These are phyloP conservation scores for Ampelocalamus luodianensis DNA, from an alignment of 176 grass and related monocot genomes.

Conservation along the genomic window DNA sequence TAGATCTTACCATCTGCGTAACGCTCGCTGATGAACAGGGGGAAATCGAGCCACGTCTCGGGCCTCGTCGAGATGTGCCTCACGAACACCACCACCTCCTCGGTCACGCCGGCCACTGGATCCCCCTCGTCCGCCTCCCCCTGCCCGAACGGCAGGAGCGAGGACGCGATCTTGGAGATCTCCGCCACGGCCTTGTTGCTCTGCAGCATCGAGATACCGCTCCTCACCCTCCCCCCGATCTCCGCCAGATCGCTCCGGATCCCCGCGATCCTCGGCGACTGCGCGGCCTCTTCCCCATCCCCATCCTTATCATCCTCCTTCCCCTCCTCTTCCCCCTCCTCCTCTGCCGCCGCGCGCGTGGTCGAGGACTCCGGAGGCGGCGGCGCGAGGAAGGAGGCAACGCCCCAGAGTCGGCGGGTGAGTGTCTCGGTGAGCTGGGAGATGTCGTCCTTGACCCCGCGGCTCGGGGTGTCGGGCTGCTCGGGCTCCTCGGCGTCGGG, in stretches of 20 bases:
- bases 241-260: slow-evolving; percentile 78
- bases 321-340: slow-evolving; percentile 12
- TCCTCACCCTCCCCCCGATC: slow-evolving; percentile 72
- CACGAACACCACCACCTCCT: slow-evolving; percentile 73
- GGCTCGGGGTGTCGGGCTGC: slow-evolving; percentile 52
- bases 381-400: slow-evolving; percentile 73
- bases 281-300: slow-evolving; percentile 13
- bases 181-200: slow-evolving; percentile 55
- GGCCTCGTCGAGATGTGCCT: slow-evolving; percentile 62
- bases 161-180: slow-evolving; percentile 87
- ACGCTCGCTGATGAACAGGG: slow-evolving; percentile 55
- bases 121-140: slow-evolving; percentile 53
- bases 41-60: slow-evolving; percentile 80
- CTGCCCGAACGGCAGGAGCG: slow-evolving; percentile 72
- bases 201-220: slow-evolving; percentile 71
- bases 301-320: neutral
- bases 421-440: slow-evolving; percentile 80
- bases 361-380: slow-evolving; percentile 11
- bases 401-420: slow-evolving; percentile 72
- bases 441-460: slow-evolving; percentile 68
- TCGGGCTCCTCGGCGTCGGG: slow-evolving; percentile 41
- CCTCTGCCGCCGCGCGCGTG: slow-evolving; percentile 13
- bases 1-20: slow-evolving; percentile 54
- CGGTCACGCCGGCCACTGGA: slow-evolving; percentile 51
- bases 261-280: slow-evolving; percentile 60